Evolutionary conservation across 257 asterid genomes (phyloP), one percentile per base, ranked within the genome.

Genomic region (Fraxinus americana): DNA sequence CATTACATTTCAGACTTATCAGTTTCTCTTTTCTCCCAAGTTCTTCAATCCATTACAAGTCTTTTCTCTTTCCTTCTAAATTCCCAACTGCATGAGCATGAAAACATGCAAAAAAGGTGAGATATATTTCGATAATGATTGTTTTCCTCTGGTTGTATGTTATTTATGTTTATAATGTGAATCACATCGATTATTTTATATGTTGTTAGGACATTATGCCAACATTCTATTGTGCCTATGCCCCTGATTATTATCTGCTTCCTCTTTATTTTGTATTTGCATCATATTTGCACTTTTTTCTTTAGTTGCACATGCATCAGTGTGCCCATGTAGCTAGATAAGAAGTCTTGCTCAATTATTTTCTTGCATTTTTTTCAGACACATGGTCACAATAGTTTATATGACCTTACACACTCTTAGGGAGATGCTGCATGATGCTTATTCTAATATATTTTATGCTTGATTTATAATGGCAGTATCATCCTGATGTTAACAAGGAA

Each of bases 401-500:
- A 12, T 39, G 65, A 57, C 69, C 21, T 16, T 14, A 19, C 30
- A 63, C 63, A 36, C 48, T 74, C 29, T 12, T 36, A 59, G 80
- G 67, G 75, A 59, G 41, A 19, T 72, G 80, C 30, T 59, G 67
- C 30, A n/a, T 21, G 67, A 19, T 59, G 13, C 30, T 59, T 59
- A 2, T 21, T 59, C 29, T 59, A 23, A 59, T 63, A 71, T 75
- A 61, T 45, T 63, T 38, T 82, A 16, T 70, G n/a, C 73, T 82
- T 73, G 34, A 57, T 76, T 78, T 77, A 59, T 79, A 70, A 69
- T 75, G 86, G 88, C 97, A 94, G 98, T 89, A 86, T 85, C 98
- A 94, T 83, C 98, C 97, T 59, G 98, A 92, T 85, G 97, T 92
- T 79, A 94, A 90, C 91, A 94, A 94, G 90, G 89, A 83, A 79